Evolutionary conservation across 202 grass and related monocot genomes (phyloP), one percentile per base, ranked within the genome.

Genomic region (Carex arenaria): DNA sequence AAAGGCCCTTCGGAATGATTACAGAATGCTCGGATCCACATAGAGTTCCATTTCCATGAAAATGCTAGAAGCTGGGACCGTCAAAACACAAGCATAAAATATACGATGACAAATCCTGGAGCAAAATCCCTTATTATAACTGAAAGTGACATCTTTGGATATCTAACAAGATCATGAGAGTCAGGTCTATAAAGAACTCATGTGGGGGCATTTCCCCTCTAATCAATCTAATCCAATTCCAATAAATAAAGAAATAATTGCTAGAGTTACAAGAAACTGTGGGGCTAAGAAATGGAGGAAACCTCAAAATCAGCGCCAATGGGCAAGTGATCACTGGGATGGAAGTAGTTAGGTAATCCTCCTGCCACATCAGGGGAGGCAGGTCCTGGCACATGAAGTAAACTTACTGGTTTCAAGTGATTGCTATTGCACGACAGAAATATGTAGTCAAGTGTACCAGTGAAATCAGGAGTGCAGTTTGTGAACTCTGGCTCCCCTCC

Each of bases 271-370:
- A 75, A 52, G 45, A 3, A 13, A 17, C 2, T 53, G 47, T 0
- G 49, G 42, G 20, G 71, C 47, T 74, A 75, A 26, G 11, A 71
- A 49, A 45, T 17, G 45, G 51, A 55, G 64, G 61, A 52, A 26
- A 94, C 83, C 67, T 70, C 19, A 65, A 98, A 95, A 85, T 92
- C 95, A 14, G 86, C 91, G 42, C 93, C 95, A 34, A 98, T 93
- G 54, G 95, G 91, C 81, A 98, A 78, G 82, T 98, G 92, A 59
- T 98, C 95, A 28, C 95, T 98, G 57, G 95, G 91, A 86, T 95
- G 92, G 55, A 86, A 80, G 43, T 81, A 84, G 80, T 95, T 98
- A 81, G 95, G 95, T 62, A 95, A 66, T 38, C 95, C 91, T 42
- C 95, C 95, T 71, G 80, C 43, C 23, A 95, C 56, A 19, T 98